Percentiles rank a stretch among this genome's conserved stretches.
Evolutionary conservation across 2,329 filamentous ascomycete genomes (phyloP).

Genomic region (Colletotrichum cereale): DNA sequence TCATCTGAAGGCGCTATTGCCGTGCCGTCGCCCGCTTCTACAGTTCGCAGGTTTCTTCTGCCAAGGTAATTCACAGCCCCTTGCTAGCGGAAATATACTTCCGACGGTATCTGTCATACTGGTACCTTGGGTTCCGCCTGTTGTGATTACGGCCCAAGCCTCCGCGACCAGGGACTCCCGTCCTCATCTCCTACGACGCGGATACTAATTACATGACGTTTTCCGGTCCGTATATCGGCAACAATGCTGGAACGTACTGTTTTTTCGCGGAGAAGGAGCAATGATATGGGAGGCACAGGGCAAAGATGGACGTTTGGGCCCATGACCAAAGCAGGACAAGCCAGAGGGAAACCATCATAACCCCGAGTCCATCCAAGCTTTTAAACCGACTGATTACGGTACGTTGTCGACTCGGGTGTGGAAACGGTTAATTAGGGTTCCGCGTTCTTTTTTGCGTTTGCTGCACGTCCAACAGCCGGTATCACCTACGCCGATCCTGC

Average conservation of each 20-base stretch:
- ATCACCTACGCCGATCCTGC: slow-evolving; percentile 16
- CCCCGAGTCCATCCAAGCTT: not conserved
- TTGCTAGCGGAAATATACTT: slow-evolving; percentile 6
- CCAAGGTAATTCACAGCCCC: not conserved
- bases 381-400: not conserved
- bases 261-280: not conserved
- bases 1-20: not conserved
- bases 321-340: too few relatives aligned
- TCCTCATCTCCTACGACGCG: not conserved
- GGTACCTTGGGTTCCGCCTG: not conserved
- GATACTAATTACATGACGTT: not conserved
- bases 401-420: not conserved
- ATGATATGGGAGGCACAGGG: not conserved
- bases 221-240: slow-evolving; percentile 6
- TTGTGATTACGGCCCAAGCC: slow-evolving; percentile 21
- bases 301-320: not conserved
- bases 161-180: slow-evolving; percentile 7
- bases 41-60: not conserved
- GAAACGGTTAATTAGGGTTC: not conserved
- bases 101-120: slow-evolving; percentile 14
- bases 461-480: not conserved
- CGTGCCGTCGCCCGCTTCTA: not conserved
- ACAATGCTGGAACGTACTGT: slow-evolving; percentile 10
- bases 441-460: not conserved
- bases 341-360: not conserved